Conservation (phyloP, 768 basidiomycete species). For the Lactifluus pinguis region DNA sequence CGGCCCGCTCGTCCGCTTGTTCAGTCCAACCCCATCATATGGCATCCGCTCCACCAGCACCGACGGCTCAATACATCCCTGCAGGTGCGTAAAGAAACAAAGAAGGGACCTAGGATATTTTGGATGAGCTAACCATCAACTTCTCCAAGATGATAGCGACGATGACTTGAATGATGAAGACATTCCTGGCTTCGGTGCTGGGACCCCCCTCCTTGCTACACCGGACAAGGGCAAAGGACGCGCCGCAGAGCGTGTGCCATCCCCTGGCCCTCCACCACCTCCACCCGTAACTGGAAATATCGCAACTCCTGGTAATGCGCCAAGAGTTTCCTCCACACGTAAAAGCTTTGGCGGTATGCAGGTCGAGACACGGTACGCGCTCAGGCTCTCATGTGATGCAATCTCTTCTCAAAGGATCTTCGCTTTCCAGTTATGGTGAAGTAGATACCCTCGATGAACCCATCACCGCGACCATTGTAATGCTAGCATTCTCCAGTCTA, state of each 20-base stretch:
- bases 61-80: conserved; percentile 71
- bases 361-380: conserved; percentile 74
- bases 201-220: conserved; percentile 28
- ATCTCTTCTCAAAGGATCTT: not conserved
- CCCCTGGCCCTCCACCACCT: conserved; percentile 28
- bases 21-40: not conserved
- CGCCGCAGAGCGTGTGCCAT: conserved; percentile 46
- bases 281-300: conserved; percentile 63
- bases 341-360: conserved; percentile 76
- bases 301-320: conserved; percentile 36
- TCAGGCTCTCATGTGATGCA: not conserved
- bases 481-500: conserved; percentile 2
- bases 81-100: conserved; percentile 40
- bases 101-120: too few relatives aligned
- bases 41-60: conserved; percentile 42
- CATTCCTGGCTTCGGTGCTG: conserved; percentile 67
- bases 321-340: conserved; percentile 36
- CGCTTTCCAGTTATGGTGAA: conserved; percentile 56
- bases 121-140: not conserved
- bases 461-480: conserved; percentile 76
- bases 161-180: conserved; percentile 77
- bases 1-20: not conserved
- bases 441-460: conserved; percentile 90
- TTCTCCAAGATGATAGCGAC: conserved; percentile 47
- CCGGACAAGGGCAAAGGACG: conserved; percentile 67